Evolutionary conservation across 2,329 filamentous ascomycete species (phyloP), one percentile per base, ranked within the genome.

Genomic region (Chaetomium globosum): DNA sequence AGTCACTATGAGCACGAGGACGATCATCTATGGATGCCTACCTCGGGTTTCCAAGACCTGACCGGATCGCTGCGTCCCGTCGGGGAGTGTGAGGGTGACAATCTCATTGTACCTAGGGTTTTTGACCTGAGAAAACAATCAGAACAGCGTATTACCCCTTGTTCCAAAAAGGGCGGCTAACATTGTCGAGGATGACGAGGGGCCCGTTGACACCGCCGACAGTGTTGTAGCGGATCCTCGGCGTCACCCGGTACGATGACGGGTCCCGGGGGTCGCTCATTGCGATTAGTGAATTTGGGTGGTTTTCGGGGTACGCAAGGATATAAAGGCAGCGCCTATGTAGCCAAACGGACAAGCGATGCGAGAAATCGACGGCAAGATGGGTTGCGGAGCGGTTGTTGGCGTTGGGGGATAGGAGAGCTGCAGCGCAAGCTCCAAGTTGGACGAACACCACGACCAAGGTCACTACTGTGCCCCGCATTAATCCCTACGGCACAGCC

Each of bases 41-140:
- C 94, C 95, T 91, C 94, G 89, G 79, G 95, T 95, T 83, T 99
- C 96, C 73, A 99, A 83, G 72, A 99, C 95, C 80, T 98, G 95
- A 71, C 96, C 95, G 76, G 92, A 93, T 75, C 95, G 87, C 81
- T 94, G 88, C 57, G 92, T 90, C 78, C 95, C 95, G 89, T 99
- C 95, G 71, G 95, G 92, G 69, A 99, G 88, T 46, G 94, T 98
- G 79, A 99, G 81, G 69, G 90, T 93, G 71, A 99, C 95, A 78
- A 99, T 99, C 82, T 99, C 95, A 80, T 97, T 98, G 85, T 91
- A 99, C 77, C 88, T 86, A 69, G 95, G 95, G 79, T 93, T 96
- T 89, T 99, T 99, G 84, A 99, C 92, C 91, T 96, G 76, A 59
- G 63, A 59, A 13, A 21, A 21, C 21, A 60, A 68, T 76, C 69